These are phyloP conservation scores for Glycine latifolia DNA, from an alignment of 306 rosid species.

Conservation along the genomic window DNA sequence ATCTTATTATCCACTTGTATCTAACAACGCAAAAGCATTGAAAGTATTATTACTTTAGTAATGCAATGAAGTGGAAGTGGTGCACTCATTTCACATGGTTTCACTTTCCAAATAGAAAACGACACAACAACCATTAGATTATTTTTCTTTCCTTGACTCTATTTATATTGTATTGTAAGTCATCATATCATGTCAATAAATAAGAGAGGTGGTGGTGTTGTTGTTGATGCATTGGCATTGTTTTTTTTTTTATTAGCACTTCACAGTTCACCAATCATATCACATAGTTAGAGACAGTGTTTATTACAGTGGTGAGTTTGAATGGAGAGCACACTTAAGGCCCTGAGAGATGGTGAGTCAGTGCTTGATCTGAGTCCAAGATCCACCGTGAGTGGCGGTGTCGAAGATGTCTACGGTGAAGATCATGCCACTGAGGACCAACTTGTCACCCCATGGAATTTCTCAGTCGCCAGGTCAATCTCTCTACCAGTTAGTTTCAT, in stretches of 20 bases:
- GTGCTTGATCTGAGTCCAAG: conserved; percentile 73
- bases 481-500: no score
- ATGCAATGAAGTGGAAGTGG: not conserved
- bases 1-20: not conserved
- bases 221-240: not conserved
- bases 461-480: conserved; percentile 75
- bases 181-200: not conserved
- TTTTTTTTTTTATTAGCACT: not conserved
- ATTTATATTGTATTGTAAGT: not conserved
- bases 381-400: conserved; percentile 73
- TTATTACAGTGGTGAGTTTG: conserved; percentile 2
- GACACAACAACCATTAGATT: not conserved
- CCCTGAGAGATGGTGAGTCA: conserved; percentile 61
- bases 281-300: not conserved
- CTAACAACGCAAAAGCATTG: not conserved
- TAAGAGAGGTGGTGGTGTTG: not conserved
- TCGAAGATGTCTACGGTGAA: conserved; percentile 78
- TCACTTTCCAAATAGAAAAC: conserved; percentile 4
- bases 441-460: conserved; percentile 84
- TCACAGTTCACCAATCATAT: not conserved
- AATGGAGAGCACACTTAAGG: conserved; percentile 69
- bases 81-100: no score
- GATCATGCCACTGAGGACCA: conserved; percentile 79
- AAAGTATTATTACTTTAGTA: not conserved
- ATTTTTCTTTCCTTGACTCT: not conserved